phyloP scores from a whole-genome alignment of 169 alveolate species.

The Plasmodium knowlesi region DNA sequence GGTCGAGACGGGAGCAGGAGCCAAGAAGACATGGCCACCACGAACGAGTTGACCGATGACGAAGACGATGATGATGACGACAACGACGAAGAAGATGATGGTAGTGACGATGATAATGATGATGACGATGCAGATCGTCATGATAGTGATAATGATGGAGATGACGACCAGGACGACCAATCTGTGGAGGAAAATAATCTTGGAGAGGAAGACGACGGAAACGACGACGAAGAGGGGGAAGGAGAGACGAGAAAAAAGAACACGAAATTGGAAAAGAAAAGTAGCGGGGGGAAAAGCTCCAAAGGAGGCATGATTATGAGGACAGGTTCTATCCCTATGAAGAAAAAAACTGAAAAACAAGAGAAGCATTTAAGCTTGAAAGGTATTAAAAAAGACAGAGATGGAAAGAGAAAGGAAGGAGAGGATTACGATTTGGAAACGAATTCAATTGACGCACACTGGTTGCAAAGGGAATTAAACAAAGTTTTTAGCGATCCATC shows the following conservation, averaged over 20 bases:
- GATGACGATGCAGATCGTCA: constrained; percentile 53
- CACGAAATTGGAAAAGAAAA: background rate
- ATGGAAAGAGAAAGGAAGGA: background rate
- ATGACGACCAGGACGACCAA: constrained; percentile 73
- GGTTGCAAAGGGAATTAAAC: constrained; percentile 96
- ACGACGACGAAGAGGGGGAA: constrained; percentile 82
- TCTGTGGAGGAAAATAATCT: constrained; percentile 1
- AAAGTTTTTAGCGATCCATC: constrained; percentile 87
- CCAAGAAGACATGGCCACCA: constrained; percentile 59
- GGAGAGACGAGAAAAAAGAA: constrained; percentile 78
- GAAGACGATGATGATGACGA: constrained; percentile 41
- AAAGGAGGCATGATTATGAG: background rate
- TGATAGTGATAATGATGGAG: constrained; percentile 64
- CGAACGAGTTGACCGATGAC: constrained; percentile 70
- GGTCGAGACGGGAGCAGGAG: constrained; percentile 69
- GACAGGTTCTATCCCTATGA: constrained; percentile 51
- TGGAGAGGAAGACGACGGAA: constrained; percentile 57
- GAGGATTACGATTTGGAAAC: constrained; percentile 74
- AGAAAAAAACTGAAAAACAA: constrained; percentile 77
- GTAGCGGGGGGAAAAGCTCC: constrained; percentile 37
- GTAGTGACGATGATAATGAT: constrained; percentile 15
- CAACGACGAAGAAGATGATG: constrained; percentile 78
- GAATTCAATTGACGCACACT: constrained; percentile 94
- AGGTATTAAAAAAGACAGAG: constrained; percentile 37
- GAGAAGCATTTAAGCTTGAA: constrained; percentile 64